Evolutionary conservation across 164 flowering plant species (phyloP).

Genomic region (Paratinospora sagittata): DNA sequence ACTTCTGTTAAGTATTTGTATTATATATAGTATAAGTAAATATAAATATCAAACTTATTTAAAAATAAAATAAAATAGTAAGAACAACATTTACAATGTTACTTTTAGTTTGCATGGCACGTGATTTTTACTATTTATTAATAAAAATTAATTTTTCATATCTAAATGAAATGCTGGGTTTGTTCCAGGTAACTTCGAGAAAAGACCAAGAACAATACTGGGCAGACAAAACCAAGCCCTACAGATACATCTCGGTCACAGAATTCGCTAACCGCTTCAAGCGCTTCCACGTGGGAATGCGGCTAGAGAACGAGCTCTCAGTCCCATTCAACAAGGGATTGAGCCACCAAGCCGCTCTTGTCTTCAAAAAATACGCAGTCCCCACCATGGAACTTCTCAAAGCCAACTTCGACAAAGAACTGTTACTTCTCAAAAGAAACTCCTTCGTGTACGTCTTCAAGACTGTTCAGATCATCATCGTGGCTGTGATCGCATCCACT

Average conservation of each 20-base stretch:
- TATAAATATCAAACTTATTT: too few species aligned
- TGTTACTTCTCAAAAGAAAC: conserved; percentile 71
- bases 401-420: conserved; percentile 71
- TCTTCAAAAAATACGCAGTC: conserved; percentile 50
- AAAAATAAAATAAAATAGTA: too few species aligned
- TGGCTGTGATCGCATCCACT: conserved; percentile 55
- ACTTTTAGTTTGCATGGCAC: too few species aligned
- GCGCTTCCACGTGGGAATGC: conserved; percentile 66
- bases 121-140: too few species aligned
- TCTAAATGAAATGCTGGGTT: neutral
- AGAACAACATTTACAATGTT: too few species aligned
- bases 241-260: conserved; percentile 59
- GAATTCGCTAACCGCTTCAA: conserved; percentile 70
- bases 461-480: conserved; percentile 63
- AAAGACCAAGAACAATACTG: conserved; percentile 96
- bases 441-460: conserved; percentile 82
- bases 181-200: conserved; percentile 69
- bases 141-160: too few species aligned
- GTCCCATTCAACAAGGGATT: conserved; percentile 50
- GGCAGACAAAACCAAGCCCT: conserved; percentile 59
- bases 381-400: conserved; percentile 60
- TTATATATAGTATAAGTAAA: too few species aligned
- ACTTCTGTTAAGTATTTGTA: too few species aligned
- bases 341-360: conserved; percentile 77
- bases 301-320: conserved; percentile 59